Base-by-base conservation (phyloP, 225 moss, liverwort and hornwort species). In the Asterella californica region DNA sequence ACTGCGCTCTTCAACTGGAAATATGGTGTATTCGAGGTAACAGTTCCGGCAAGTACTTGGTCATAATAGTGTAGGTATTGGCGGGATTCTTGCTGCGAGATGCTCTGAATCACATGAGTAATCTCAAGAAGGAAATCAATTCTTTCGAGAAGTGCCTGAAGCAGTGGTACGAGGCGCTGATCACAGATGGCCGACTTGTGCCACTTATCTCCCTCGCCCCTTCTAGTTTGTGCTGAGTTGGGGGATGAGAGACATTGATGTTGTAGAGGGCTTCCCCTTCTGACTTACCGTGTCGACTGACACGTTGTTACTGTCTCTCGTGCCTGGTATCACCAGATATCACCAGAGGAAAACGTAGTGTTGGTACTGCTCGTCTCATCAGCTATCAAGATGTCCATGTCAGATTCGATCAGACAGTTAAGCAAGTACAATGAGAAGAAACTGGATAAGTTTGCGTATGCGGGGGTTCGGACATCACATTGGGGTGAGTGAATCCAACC, bases 1-100 rank as follows among this genome's bases (percentile, higher is more conserved):
- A 84, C 80, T 54, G 84, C 84, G 9, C 76, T 84, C 30, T 80
- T 84, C 80, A 77, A 84, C 59, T 84, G 84, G 84, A 75, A 74
- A 61, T 84, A 80, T 53, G 84, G 80, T 33, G 75, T 76, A 21
- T 80, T 77, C 49, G 84, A 84, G 84, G 84, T 84, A 69, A 65
- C 29, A 70, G 25, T 46, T 47, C 71, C n/a, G 47, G 37, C 71
- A 25, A n/a, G 14, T 10, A 47, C 2, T 9, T 71, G 46, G 46
- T 0, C 21, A 24, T 47, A 11, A 47, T 27, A 25, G 7, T 48
- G n/a, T 71, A n/a, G 47, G 27, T n/a, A 47, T 25, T 46, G n/a
- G 25, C 9, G 71, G 71, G 25, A n/a, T 71, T 47, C 10, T 71
- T 1, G 22, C 42, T 10, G 21, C n/a, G 46, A 24, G 46, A 48